Evolutionary conservation across 306 rosid species (phyloP), one percentile per base, ranked within the genome.

Genomic region (Sophora flavescens): DNA sequence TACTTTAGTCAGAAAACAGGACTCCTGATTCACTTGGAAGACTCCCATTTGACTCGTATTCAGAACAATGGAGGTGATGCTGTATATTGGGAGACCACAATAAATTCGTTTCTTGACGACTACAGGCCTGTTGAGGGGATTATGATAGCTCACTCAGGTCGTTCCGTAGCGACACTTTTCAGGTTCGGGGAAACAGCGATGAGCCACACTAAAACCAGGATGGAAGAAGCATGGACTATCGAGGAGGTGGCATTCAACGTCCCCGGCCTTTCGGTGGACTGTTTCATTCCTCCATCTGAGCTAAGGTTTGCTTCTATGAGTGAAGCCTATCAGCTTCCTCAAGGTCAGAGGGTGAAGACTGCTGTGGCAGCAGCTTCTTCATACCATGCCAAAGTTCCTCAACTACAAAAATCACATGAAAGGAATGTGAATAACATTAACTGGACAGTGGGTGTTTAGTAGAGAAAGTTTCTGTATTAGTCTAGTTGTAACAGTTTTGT

Each of bases 1-100:
- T 96, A 92, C 96, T 96, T 96, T 86, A 96, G 99, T 88, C 99
- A 96, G 85, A 92, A 88, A 88, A 91, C 98, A 5, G 99, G 99
- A 59, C 93, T 92, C 28, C 96, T 96, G 16, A 80, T 96, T 56
- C 99, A 96, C 88, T 81, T 96, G 83, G 99, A 96, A 81, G 99
- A 96, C 71, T 96, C 99, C 64, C 99, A 96, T 86, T 87, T 96
- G 90, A 96, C 99, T 57, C 97, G 99, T 57, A 96, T 96, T 75
- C 99, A 96, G 75, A 96, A 92, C 87, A 91, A 89, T 6, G 99
- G 99, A 33, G 97, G 98, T 1, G 99, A 96, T 74, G 99, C 99
- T 30, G 99, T 89, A 3, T 96, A 96, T 77, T 96, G 99, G 99
- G 99, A 96, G 80, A 96, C 99, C 80, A 96, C 99, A 0, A 96